Base-by-base conservation (phyloP, 176 grass and related monocot species). In the Zoysia pacifica region DNA sequence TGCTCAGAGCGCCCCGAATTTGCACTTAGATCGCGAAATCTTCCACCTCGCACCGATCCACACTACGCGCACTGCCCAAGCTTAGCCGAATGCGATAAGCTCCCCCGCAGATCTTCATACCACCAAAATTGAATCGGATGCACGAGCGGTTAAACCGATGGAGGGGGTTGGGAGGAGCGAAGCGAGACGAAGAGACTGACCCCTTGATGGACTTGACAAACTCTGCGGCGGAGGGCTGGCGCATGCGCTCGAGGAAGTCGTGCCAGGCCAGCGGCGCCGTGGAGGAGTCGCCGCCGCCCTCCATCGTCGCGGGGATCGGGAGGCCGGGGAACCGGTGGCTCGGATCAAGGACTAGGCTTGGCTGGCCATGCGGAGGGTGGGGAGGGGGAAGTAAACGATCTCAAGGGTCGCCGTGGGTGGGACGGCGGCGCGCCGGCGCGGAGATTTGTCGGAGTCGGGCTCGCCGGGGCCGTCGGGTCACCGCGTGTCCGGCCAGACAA, bases 121-220 rank as follows among this genome's bases (percentile, higher is more conserved):
- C 37, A 38, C 73, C 43, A 16, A 42, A 76, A 71, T 40, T 56
- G 48, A 65, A 76, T 71, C 76, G 15, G 15, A 51, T 48, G 9
- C 13, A 48, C 1, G 82, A 39, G 28, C 48, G 63, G 62, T 14
- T 58, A 74, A 12, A 62, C 53, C 62, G n/a, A 74, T n/a, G n/a
- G n/a, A 3, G 6, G 62, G 45, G 53, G 49, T 68, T 5, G 35
- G 7, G 42, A 39, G 9, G 18, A 43, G 20, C 4, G 16, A 38
- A 14, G 11, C 18, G 55, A 16, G 62, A 37, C 4, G 37, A 49
- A 48, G 43, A 58, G 52, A 55, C 43, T 75, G 35, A 88, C 96
- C 96, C 88, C 86, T 98, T 98, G 72, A 98, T 98, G 76, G 96
- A 94, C 87, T 93, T 98, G 38, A 98, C 96, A 48, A 98, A 93